Evolutionary conservation across 805 yeast genomes (phyloP).

Genomic region (Starmerella vaccinii): DNA sequence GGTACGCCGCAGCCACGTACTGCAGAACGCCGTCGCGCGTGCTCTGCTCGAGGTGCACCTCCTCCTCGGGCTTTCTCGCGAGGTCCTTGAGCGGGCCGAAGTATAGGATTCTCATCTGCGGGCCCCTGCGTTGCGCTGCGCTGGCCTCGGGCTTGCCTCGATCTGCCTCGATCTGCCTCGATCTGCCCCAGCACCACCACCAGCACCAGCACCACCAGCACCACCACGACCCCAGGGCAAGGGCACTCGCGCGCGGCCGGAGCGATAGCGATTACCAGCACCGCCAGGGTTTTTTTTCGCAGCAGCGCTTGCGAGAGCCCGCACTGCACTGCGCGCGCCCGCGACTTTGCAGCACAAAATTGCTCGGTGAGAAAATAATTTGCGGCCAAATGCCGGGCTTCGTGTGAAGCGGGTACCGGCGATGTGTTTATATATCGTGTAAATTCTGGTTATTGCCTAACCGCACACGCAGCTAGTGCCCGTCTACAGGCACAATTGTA

Average conservation of each 20-base stretch:
- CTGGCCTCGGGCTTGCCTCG: not conserved
- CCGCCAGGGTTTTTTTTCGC: too few relatives aligned
- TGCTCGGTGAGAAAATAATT: not conserved
- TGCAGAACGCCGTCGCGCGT: slow-evolving; percentile 11
- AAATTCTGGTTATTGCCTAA: too few relatives aligned
- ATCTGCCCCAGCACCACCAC: too few relatives aligned
- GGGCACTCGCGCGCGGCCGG: not conserved
- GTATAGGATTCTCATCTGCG: slow-evolving; percentile 18
- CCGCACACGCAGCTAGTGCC: too few relatives aligned
- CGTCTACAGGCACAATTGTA: too few relatives aligned
- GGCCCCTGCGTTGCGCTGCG: not conserved
- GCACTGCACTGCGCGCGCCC: not conserved
- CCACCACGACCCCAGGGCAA: not conserved
- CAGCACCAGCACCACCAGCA: not conserved
- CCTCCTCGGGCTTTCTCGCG: slow-evolving; percentile 12
- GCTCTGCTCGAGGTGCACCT: not conserved
- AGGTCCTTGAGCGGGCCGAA: slow-evolving; percentile 27
- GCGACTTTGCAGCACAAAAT: not conserved
- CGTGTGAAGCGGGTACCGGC: too few relatives aligned
- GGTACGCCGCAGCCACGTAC: slow-evolving; percentile 15
- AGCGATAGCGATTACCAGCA: not conserved
- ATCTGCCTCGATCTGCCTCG: too few relatives aligned
- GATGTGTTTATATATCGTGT: too few relatives aligned
- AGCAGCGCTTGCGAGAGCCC: too few relatives aligned
- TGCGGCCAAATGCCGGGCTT: too few relatives aligned